Base-by-base conservation (phyloP, 129 eudicot genomes). In the Apium graveolens region DNA sequence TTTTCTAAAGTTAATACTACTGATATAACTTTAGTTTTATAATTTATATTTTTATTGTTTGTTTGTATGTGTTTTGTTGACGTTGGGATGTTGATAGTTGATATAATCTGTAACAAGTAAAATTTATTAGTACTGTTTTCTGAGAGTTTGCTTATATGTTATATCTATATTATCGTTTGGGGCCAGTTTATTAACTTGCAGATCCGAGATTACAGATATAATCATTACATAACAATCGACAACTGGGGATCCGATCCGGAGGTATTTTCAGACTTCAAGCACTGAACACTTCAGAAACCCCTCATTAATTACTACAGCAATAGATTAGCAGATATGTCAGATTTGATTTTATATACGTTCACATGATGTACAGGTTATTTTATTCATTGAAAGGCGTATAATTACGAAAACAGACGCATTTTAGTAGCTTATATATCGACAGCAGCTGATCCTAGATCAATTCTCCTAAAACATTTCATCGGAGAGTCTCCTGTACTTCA, bases 381-480 rank as follows among this genome's bases (percentile, higher is more conserved):
- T 57, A 57, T n/a, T 7, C 24, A 24, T 24, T n/a, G 0, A 24
- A 57, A 57, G 31, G 31, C 31, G 13, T 57, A 12, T 8, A 57
- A 57, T 7, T 57, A 57, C 1, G 31, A n/a, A 24, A n/a, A 24
- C 0, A 57, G 2, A 24, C 11, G 21, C 16, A 46, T 14, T 14
- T 14, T 17, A 18, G 20, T 49, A 18, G 8, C 8, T 11, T 32
- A 14, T 68, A 68, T 68, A 12, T 37, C 41, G 13, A 24, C 31
- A 41, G 34, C 49, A 37, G 75, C 75, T 37, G 75, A 71, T 71
- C 75, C 75, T 42, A 73, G 35, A 46, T 73, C 44, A n/a, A 73
- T 73, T 42, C 76, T 11, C 35, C 0, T 10, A 6, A 0, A n/a
- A 73, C 53, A 73, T n/a, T 20, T 39, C 27, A 41, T 39, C 41